These are phyloP conservation scores for Albugo candida DNA, from an alignment of 352 stramenopile genomes.

Conservation along the genomic window DNA sequence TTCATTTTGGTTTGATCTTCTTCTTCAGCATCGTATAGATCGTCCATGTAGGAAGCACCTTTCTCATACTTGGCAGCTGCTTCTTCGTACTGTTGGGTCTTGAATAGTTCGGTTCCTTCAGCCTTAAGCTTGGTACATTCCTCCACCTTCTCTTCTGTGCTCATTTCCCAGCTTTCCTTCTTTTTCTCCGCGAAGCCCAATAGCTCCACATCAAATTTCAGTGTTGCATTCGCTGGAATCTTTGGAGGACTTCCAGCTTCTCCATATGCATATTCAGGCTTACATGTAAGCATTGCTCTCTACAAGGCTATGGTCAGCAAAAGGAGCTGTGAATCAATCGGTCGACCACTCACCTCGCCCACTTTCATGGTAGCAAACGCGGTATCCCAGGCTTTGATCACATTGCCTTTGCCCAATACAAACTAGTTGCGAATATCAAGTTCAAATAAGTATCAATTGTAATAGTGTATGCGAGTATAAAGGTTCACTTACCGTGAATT, in stretches of 20 bases:
- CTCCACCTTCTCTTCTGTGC: constrained; percentile 58
- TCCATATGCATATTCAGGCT: constrained; percentile 88
- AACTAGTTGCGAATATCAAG: constrained; percentile 18
- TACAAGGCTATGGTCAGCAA: constrained; percentile 7
- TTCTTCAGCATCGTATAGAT: constrained; percentile 73
- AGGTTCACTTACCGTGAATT: constrained; percentile 41
- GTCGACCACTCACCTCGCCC: constrained; percentile 44
- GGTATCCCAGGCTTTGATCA: constrained; percentile 80
- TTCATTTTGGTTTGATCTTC: constrained; percentile 75
- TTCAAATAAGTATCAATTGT: background rate
- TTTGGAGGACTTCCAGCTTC: constrained; percentile 78
- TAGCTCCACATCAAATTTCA: constrained; percentile 94
- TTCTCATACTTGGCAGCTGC: constrained; percentile 74
- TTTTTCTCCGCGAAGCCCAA: constrained; percentile 87
- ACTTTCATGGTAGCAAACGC: constrained; percentile 89
- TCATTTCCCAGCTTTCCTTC: constrained; percentile 90
- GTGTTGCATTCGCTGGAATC: constrained; percentile 85
- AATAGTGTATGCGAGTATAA: background rate
- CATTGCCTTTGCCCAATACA: constrained; percentile 71
- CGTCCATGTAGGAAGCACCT: constrained; percentile 64
- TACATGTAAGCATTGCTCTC: constrained; percentile 84
- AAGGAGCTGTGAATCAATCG: background rate
- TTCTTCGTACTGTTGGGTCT: constrained; percentile 68
- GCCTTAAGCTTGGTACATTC: constrained; percentile 79
- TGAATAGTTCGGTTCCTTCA: constrained; percentile 86